Evolutionary conservation across 176 grass and related monocot species (phyloP).

Genomic region (Rhynchospora tenuis): DNA sequence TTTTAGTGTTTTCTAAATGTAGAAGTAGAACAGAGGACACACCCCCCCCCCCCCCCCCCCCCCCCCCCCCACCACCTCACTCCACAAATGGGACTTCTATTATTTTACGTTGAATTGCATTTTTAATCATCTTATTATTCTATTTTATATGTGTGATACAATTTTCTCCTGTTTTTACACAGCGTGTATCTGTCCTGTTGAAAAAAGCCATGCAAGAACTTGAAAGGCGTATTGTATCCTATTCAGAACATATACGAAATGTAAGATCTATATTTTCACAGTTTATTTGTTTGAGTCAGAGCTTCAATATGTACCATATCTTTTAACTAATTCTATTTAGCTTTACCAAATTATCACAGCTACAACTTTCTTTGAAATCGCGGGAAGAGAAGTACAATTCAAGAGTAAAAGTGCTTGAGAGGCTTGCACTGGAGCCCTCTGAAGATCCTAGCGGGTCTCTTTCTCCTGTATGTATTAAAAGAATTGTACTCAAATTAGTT

Average conservation of each 20-base stretch:
- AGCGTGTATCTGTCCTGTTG: conserved; percentile 11
- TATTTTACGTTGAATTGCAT: too few species aligned
- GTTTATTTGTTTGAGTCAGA: background rate
- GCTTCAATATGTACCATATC: background rate
- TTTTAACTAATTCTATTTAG: background rate
- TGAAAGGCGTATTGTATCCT: conserved; percentile 23
- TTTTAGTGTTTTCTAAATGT: too few species aligned
- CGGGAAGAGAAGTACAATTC: conserved; percentile 36
- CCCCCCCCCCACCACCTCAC: too few species aligned
- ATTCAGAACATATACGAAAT: conserved; percentile 27
- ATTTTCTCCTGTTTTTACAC: background rate
- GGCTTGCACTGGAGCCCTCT: conserved; percentile 7
- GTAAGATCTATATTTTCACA: background rate
- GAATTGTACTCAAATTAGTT: background rate
- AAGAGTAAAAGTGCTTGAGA: conserved; percentile 31
- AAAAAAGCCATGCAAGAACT: conserved; percentile 29
- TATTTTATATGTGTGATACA: background rate
- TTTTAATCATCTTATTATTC: conserved; percentile 6
- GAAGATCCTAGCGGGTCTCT: conserved; percentile 19
- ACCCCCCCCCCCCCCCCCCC: too few species aligned
- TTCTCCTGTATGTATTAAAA: conserved; percentile 18
- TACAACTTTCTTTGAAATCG: conserved; percentile 28
- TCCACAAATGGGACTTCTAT: too few species aligned
- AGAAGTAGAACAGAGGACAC: too few species aligned
- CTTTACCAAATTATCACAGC: conserved; percentile 14